Percentiles rank a stretch among this genome's conserved stretches.
Evolutionary conservation across 2,329 filamentous ascomycete species (phyloP).

Genomic region (Chaetomium sp.): DNA sequence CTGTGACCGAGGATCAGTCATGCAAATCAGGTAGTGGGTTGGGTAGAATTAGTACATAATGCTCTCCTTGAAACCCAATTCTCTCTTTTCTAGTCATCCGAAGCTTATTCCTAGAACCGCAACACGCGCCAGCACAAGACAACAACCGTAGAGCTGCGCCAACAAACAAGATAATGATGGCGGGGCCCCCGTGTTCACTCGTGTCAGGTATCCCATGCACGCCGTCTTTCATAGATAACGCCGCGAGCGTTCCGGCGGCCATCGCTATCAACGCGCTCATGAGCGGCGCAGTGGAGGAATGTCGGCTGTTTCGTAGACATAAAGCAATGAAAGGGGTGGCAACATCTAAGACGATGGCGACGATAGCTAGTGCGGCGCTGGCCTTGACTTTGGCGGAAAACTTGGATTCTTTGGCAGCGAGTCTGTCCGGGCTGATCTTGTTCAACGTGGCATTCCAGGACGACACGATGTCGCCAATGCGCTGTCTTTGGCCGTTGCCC

Average conservation of each 20-base stretch:
- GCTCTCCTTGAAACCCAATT: slow-evolving; percentile 2
- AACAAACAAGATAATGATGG: slow-evolving; percentile 22
- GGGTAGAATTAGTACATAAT: background rate
- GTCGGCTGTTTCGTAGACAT: background rate
- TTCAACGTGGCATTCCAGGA: slow-evolving; percentile 23
- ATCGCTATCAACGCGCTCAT: slow-evolving; percentile 17
- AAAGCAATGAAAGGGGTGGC: background rate
- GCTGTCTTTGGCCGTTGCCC: slow-evolving; percentile 2
- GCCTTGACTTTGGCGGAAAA: slow-evolving; percentile 16
- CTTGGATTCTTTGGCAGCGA: slow-evolving; percentile 14
- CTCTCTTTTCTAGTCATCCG: background rate
- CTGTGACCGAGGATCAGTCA: background rate
- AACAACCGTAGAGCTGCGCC: slow-evolving; percentile 12
- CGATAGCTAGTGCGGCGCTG: slow-evolving; percentile 19
- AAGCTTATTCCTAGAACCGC: too few species aligned
- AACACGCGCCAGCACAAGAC: background rate
- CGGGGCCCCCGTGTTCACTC: slow-evolving; percentile 15
- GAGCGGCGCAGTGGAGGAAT: background rate
- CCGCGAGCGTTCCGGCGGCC: slow-evolving; percentile 15
- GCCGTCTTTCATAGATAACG: slow-evolving; percentile 22
- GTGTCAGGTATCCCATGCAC: slow-evolving; percentile 14
- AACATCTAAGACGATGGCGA: slow-evolving; percentile 14
- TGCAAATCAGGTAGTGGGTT: too few species aligned
- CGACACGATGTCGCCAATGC: background rate
- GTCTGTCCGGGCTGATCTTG: slow-evolving; percentile 7